Evolutionary conservation across 352 stramenopile species (phyloP), one percentile per base, ranked within the genome.

Genomic region (Pythium phragmitis): DNA sequence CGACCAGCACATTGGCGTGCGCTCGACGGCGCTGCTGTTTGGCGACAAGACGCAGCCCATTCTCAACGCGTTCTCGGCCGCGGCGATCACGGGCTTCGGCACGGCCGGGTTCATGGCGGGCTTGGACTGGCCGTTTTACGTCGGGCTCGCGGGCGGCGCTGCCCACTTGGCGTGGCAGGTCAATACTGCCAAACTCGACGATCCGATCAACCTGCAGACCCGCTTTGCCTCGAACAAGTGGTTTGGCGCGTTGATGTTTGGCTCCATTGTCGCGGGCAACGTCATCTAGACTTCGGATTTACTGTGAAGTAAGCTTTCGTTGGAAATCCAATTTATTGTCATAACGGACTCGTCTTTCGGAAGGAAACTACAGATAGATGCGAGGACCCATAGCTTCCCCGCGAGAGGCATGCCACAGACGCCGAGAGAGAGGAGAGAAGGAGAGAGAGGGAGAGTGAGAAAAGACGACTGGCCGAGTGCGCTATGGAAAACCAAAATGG

Each of bases 111-210:
- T 91, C 69, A 89, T 94, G 68, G 80, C 74, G 16, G 89, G 80
- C 4, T 80, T 97, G 17, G 80, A 90, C 46, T 89, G 81, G 68
- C 82, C 88, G 39, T 99, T 97, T 68, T 98, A 98, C 74, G 59
- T 72, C 0, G 96, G 96, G 7, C 78, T 98, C 4, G 85, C 81
- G 3, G 76, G 77, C 28, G 90, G 92, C 21, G 94, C 85, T n/a
- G 79, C 75, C 21, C 97, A 99, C 57, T 85, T 99, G 65, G 79
- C 96, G 7, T 99, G 97, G 96, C 97, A 99, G 74, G 89, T 99
- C 45, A 91, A 97, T 51, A 98, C 94, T 6, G 96, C 96, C 17
- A 95, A 99, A 62, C 79, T 98, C 23, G 79, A 98, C 65, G 82
- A 99, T 72, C 82, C 85, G 1, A 60, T 96, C 28, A 99, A 98